Conservation (phyloP, 495 filamentous ascomycete genomes). For the Podospora sp. region DNA sequence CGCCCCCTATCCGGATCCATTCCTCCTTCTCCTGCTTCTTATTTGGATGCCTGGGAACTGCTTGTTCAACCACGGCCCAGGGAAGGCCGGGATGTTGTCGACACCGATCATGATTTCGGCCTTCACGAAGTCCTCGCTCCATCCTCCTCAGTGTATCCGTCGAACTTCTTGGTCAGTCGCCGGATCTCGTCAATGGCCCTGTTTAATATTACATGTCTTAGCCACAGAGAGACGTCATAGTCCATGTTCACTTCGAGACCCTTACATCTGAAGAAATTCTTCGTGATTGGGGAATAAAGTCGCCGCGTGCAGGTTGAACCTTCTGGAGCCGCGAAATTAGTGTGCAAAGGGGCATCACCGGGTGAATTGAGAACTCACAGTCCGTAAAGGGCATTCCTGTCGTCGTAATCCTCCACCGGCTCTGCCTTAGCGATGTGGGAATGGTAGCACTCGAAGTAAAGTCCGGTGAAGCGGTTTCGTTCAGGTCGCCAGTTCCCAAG, state of each 20-base stretch:
- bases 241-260: not conserved
- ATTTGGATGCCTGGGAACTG: too few relatives aligned
- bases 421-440: slow-evolving; percentile 20
- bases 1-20: too few relatives aligned
- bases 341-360: not conserved
- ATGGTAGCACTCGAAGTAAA: slow-evolving; percentile 29
- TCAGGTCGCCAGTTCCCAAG: slow-evolving; percentile 36
- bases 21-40: too few relatives aligned
- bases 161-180: too few relatives aligned
- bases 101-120: too few relatives aligned
- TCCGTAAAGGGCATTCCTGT: slow-evolving; percentile 31
- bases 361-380: slow-evolving; percentile 4
- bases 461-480: slow-evolving; percentile 26
- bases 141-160: too few relatives aligned
- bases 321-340: not conserved
- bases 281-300: slow-evolving; percentile 20
- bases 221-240: not conserved
- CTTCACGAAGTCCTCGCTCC: too few relatives aligned
- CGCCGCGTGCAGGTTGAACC: slow-evolving; percentile 29
- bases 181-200: slow-evolving; percentile 13
- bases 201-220: not conserved
- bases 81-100: too few relatives aligned
- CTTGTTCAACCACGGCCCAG: too few relatives aligned
- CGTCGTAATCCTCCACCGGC: slow-evolving; percentile 31
- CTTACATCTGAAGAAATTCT: slow-evolving; percentile 23